A percentile compares a stretch with the other conserved stretches of the same genome.
These are phyloP conservation scores for Volvox carteri DNA, from an alignment of 163 green algal species.

Conservation along the genomic window DNA sequence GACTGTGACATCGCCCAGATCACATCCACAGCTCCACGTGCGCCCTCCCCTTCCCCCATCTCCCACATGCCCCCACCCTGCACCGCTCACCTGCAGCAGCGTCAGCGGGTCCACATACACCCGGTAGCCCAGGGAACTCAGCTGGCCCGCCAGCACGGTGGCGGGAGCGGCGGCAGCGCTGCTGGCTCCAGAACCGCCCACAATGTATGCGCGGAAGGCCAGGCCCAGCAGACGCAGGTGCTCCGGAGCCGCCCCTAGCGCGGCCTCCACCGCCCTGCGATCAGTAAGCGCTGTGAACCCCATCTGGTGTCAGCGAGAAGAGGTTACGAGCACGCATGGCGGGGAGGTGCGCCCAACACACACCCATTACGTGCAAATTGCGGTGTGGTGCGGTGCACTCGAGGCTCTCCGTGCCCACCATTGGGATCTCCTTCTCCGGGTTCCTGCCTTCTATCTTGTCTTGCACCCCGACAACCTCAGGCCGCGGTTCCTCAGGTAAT, in stretches of 20 bases:
- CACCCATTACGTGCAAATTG: too few species aligned
- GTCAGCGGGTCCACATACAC: conserved; percentile 51
- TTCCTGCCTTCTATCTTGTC: too few species aligned
- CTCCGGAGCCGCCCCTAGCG: conserved; percentile 57
- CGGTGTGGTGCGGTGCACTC: too few species aligned
- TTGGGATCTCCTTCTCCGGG: too few species aligned
- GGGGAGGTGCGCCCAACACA: too few species aligned
- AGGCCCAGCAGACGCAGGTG: conserved; percentile 53
- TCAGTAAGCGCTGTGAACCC: too few species aligned
- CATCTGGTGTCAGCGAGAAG: too few species aligned
- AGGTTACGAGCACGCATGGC: too few species aligned
- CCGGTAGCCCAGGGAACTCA: conserved; percentile 38
- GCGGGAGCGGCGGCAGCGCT: background rate
- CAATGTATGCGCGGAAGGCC: conserved; percentile 59
- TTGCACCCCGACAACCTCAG: too few species aligned
- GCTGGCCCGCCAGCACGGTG: background rate
- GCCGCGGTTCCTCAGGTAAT: too few species aligned
- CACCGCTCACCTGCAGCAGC: conserved; percentile 8
- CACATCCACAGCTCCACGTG: background rate
- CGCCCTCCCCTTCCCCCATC: background rate
- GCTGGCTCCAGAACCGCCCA: background rate
- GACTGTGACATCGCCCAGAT: too few species aligned
- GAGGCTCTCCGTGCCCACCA: too few species aligned
- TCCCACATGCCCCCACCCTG: background rate
- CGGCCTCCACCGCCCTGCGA: conserved; percentile 37